Evolutionary conservation across 2,329 filamentous ascomycete genomes (phyloP).

Genomic region (Chrysoporthe deuterocubensis): DNA sequence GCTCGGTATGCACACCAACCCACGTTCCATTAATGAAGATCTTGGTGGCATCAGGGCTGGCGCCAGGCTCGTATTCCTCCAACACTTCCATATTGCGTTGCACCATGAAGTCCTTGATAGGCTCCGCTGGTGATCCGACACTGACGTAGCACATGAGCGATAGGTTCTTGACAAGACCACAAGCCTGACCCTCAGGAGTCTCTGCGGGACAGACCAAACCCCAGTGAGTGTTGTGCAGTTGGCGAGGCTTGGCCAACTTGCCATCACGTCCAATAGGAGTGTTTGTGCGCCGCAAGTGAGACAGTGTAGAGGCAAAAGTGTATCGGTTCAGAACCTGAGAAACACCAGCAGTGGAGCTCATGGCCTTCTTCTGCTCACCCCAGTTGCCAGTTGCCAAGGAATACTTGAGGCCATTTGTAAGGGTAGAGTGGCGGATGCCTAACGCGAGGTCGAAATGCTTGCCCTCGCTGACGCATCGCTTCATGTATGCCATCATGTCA

Average conservation of each 20-base stretch:
- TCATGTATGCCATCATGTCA: constrained; percentile 88
- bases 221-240: constrained; percentile 99
- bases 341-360: constrained; percentile 92
- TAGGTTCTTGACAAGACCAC: constrained; percentile 96
- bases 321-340: constrained; percentile 98
- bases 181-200: constrained; percentile 97
- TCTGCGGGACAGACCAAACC: constrained; percentile 96
- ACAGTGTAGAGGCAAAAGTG: constrained; percentile 94
- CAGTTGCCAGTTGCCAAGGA: constrained; percentile 97
- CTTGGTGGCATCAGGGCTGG: constrained; percentile 92
- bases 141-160: constrained; percentile 98
- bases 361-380: constrained; percentile 99
- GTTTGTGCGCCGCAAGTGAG: constrained; percentile 95
- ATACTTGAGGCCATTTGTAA: constrained; percentile 95
- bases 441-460: constrained; percentile 88
- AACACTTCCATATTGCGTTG: constrained; percentile 94
- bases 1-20: constrained; percentile 93
- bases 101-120: constrained; percentile 94
- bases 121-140: constrained; percentile 87
- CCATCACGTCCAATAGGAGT: constrained; percentile 97
- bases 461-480: constrained; percentile 87
- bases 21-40: constrained; percentile 98
- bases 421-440: constrained; percentile 86
- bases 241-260: constrained; percentile 96
- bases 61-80: constrained; percentile 87